Evolutionary conservation across 805 yeast genomes (phyloP).

Genomic region (Nakazawaea sp.): DNA sequence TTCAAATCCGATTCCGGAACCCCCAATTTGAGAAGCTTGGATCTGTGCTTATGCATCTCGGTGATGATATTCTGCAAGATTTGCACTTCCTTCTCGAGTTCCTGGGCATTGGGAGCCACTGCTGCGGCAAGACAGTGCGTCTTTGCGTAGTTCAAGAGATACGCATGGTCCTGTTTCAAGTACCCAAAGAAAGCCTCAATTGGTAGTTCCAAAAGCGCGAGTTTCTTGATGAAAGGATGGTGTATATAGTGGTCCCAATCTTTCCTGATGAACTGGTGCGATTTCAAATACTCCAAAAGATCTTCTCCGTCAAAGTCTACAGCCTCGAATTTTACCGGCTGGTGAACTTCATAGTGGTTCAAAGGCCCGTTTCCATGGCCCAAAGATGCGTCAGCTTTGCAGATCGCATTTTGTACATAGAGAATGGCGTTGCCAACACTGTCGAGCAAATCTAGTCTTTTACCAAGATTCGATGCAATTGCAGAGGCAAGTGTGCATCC

Average conservation of each 20-base stretch:
- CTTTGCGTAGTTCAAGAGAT: constrained; percentile 60
- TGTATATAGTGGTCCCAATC: constrained; percentile 53
- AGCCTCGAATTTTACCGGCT: constrained; percentile 7
- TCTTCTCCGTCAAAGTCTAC: constrained; percentile 21
- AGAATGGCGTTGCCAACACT: constrained; percentile 53
- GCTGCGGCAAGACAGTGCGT: constrained; percentile 60
- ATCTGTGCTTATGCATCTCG: constrained; percentile 52
- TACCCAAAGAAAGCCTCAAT: constrained; percentile 36
- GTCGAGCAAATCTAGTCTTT: constrained; percentile 33
- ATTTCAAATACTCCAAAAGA: constrained; percentile 42
- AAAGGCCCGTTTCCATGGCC: constrained; percentile 67
- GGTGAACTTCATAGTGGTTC: constrained; percentile 40
- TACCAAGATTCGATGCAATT: constrained; percentile 67
- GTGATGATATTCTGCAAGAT: constrained; percentile 43
- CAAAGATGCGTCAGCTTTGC: constrained; percentile 29
- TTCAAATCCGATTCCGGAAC: constrained; percentile 33
- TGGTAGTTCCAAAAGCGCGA: constrained; percentile 47
- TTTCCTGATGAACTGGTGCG: constrained; percentile 47
- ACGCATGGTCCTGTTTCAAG: constrained; percentile 60
- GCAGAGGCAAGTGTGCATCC: constrained; percentile 83
- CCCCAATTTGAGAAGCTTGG: constrained; percentile 36
- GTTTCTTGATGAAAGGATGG: constrained; percentile 52
- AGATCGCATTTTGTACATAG: constrained; percentile 61
- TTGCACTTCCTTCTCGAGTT: constrained; percentile 40
- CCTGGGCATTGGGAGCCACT: constrained; percentile 48